These are phyloP conservation scores for Neurospora sp. DNA, from an alignment of 495 filamentous ascomycete species.

Conservation along the genomic window DNA sequence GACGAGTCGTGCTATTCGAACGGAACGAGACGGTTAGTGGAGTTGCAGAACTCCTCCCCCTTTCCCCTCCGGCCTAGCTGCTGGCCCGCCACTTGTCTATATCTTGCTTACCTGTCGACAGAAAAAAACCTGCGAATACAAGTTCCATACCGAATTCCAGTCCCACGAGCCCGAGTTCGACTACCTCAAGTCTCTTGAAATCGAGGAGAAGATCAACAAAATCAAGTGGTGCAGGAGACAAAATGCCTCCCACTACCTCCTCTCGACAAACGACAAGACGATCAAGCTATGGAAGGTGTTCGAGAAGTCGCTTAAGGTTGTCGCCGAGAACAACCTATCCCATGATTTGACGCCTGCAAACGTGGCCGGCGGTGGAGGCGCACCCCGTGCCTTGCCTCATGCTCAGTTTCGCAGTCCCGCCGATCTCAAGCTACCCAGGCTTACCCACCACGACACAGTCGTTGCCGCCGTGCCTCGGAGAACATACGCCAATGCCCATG, in stretches of 20 bases:
- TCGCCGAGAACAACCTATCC: conserved; percentile 96
- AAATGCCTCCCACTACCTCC: conserved; percentile 95
- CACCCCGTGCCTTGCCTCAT: conserved; percentile 55
- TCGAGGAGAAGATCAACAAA: conserved; percentile 99
- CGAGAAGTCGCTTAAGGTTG: conserved; percentile 96
- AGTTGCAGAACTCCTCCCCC: not conserved
- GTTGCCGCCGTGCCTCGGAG: conserved; percentile 91
- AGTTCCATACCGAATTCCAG: conserved; percentile 99
- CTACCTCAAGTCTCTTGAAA: conserved; percentile 97
- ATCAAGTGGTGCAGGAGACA: conserved; percentile 99
- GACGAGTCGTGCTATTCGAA: conserved; percentile 92
- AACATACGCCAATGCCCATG: conserved; percentile 96
- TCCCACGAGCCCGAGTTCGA: conserved; percentile 99
- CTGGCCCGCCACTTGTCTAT: not conserved
- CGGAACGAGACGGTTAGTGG: conserved; percentile 85
- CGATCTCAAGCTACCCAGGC: conserved; percentile 81
- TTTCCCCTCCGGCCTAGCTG: not conserved
- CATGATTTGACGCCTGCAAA: conserved; percentile 82
- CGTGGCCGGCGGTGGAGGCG: conserved; percentile 61
- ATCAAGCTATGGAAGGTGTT: conserved; percentile 99
- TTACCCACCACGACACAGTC: conserved; percentile 97
- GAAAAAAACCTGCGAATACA: conserved; percentile 99
- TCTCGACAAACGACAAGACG: conserved; percentile 98
- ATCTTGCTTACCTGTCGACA: conserved; percentile 27
- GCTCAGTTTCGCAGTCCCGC: conserved; percentile 68